These are phyloP conservation scores for Cystofilobasidium bisporidii DNA, from an alignment of 768 basidiomycete species.

Conservation along the genomic window DNA sequence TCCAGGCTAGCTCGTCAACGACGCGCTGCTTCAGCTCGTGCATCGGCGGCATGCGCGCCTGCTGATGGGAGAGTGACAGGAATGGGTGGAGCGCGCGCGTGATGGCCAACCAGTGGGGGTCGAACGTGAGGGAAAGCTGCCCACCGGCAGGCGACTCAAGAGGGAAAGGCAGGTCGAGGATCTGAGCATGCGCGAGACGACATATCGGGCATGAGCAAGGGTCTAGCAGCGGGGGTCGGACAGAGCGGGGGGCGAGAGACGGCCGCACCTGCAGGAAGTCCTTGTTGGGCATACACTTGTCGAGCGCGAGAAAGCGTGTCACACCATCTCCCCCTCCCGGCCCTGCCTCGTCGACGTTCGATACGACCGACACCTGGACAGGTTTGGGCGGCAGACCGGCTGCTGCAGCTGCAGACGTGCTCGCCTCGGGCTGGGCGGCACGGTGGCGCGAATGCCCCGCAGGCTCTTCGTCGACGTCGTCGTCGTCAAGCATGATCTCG, in stretches of 20 bases:
- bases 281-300: constrained; percentile 68
- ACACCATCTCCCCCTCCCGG: constrained; percentile 30
- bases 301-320: constrained; percentile 79
- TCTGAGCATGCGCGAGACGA: constrained; percentile 14
- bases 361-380: not conserved
- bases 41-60: constrained; percentile 55
- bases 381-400: not conserved
- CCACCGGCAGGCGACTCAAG: constrained; percentile 20
- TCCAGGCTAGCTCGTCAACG: constrained; percentile 56
- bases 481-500: constrained; percentile 34
- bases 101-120: constrained; percentile 91
- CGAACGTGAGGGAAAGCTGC: constrained; percentile 50
- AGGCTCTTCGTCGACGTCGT: constrained; percentile 31
- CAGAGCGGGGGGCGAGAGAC: not conserved
- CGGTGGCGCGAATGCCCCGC: not conserved
- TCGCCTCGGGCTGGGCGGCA: not conserved
- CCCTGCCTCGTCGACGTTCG: constrained; percentile 31
- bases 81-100: constrained; percentile 73
- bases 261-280: constrained; percentile 66
- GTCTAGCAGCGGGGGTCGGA: too few relatives aligned
- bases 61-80: constrained; percentile 51
- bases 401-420: not conserved
- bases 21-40: constrained; percentile 50
- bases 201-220: too few relatives aligned
- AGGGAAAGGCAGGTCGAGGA: constrained; percentile 31